A percentile compares a stretch with the other conserved stretches of the same genome.
phyloP scores from a whole-genome alignment of 1,139 yeast species.

The Diutina catenulata region DNA sequence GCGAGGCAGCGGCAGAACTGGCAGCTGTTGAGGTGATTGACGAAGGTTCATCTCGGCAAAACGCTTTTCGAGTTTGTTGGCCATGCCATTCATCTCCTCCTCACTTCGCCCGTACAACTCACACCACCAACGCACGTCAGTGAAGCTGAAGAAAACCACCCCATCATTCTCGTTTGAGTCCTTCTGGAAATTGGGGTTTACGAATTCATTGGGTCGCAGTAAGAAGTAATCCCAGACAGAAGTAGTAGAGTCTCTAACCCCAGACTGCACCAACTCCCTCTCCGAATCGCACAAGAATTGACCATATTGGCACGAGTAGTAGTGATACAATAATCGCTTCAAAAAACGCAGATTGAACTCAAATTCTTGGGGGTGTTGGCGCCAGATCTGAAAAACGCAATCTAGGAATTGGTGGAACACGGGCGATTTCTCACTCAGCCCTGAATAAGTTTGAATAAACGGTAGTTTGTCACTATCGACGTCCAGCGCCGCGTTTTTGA shows the following conservation, averaged over 20 bases:
- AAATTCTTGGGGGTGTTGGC: conserved; percentile 62
- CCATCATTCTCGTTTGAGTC: conserved; percentile 22
- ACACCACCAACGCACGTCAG: conserved; percentile 77
- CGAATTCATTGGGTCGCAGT: conserved; percentile 63
- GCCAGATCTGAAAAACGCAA: conserved; percentile 66
- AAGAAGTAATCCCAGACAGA: conserved; percentile 93
- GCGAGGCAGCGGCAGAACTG: no score
- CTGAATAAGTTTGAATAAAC: conserved; percentile 16
- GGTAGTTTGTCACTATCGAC: conserved; percentile 3
- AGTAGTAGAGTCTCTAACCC: conserved; percentile 38
- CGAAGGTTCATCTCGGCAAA: conserved; percentile 34
- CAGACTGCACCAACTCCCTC: conserved; percentile 31
- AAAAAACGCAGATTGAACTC: conserved; percentile 86
- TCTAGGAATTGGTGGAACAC: conserved; percentile 90
- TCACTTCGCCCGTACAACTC: conserved; percentile 69
- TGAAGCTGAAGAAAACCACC: conserved; percentile 56
- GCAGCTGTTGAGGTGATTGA: no score
- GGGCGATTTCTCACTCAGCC: conserved; percentile 56
- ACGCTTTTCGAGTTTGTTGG: conserved; percentile 31
- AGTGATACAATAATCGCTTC: conserved; percentile 72
- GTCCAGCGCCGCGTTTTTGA: conserved; percentile 25
- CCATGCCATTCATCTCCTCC: conserved; percentile 65
- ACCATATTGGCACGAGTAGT: conserved; percentile 92
- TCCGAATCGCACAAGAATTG: conserved; percentile 75
- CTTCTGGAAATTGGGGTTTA: conserved; percentile 33